Percentiles rank a stretch among this genome's conserved stretches.
Evolutionary conservation across 2,329 filamentous ascomycete genomes (phyloP).

Genomic region (Chaetomiaceae sp.): DNA sequence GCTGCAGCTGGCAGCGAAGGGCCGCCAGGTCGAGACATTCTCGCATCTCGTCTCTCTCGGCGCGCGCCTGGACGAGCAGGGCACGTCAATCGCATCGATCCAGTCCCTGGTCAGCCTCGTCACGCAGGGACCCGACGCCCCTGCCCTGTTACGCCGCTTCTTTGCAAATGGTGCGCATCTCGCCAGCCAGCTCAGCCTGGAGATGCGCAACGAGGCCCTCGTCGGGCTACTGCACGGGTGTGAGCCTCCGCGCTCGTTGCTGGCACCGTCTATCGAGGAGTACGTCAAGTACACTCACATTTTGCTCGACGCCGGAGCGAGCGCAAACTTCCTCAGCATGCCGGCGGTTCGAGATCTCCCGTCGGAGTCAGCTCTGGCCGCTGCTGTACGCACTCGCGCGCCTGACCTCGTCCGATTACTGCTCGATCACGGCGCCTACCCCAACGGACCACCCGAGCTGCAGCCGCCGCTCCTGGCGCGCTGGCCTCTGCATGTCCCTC

Average conservation of each 20-base stretch:
- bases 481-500: background rate
- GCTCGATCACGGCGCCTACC: background rate
- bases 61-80: slow-evolving; percentile 1
- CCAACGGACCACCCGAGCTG: background rate
- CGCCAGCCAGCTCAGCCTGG: background rate
- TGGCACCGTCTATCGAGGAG: background rate
- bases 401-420: slow-evolving; percentile 2
- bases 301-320: background rate
- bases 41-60: background rate
- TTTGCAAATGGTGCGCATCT: background rate
- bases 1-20: background rate
- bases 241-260: background rate
- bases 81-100: background rate
- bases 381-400: background rate
- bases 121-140: background rate
- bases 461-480: background rate
- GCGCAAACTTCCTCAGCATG: background rate
- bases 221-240: background rate
- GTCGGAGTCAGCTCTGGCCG: background rate
- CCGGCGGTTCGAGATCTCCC: too few species aligned
- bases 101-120: background rate
- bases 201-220: background rate
- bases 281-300: background rate
- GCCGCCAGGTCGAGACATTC: background rate
- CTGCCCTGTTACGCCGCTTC: background rate